Evolutionary conservation across 257 asterid species (phyloP).

Genomic region (Osmanthus fragrans): DNA sequence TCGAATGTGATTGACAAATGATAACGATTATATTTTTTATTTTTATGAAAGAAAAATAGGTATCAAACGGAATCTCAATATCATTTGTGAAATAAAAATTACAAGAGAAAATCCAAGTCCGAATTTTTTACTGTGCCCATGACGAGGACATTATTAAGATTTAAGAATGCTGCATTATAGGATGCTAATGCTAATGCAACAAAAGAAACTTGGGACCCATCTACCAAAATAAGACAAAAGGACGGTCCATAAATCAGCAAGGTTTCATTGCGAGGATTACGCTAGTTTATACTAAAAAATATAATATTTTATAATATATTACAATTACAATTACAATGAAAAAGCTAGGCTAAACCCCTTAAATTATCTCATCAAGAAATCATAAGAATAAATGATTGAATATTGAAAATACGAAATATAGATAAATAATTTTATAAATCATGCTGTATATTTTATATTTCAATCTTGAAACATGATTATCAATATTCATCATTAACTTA

Average conservation of each 20-base stretch:
- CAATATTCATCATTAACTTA: background rate
- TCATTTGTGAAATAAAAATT: background rate
- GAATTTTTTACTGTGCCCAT: background rate
- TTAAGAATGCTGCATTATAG: background rate
- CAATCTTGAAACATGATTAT: background rate
- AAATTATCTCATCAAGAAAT: too few species aligned
- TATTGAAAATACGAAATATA: too few species aligned
- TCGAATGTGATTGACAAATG: too few species aligned
- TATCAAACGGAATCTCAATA: too few species aligned
- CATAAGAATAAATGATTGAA: too few species aligned
- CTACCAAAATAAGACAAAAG: slow-evolving; percentile 25
- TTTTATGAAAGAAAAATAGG: too few species aligned
- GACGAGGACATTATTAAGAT: background rate
- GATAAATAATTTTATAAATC: too few species aligned
- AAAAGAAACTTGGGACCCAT: background rate
- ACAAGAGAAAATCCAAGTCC: background rate
- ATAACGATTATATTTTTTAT: too few species aligned
- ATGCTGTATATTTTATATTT: too few species aligned
- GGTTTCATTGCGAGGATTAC: slow-evolving; percentile 82
- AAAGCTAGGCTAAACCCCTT: slow-evolving; percentile 1
- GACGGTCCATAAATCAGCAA: slow-evolving; percentile 57
- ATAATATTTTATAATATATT: slow-evolving; percentile 6
- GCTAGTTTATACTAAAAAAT: slow-evolving; percentile 34
- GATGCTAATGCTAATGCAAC: background rate
- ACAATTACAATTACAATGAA: slow-evolving; percentile 12